Conservation (phyloP, 208 protist genomes). For the Acanthamoeba healyi region DNA sequence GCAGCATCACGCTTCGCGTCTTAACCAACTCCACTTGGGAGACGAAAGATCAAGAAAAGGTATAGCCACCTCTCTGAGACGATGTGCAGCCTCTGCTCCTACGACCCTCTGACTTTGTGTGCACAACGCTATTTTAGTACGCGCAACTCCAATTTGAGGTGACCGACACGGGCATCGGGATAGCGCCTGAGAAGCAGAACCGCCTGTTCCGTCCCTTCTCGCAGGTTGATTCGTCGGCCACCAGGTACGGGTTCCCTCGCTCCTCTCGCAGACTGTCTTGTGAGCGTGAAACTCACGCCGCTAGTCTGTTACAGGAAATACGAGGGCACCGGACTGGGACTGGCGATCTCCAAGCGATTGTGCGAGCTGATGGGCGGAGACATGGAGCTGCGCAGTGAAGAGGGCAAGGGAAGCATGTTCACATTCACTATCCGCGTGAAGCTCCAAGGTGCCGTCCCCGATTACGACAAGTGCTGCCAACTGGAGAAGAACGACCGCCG, state of each 20-base stretch:
- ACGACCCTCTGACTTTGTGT: too few relatives aligned
- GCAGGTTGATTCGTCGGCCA: conserved; percentile 30
- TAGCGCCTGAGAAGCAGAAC: conserved; percentile 61
- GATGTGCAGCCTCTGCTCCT: too few relatives aligned
- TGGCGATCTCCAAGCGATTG: conserved; percentile 5
- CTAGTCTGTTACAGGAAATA: conserved; percentile 27
- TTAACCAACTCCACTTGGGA: conserved; percentile 52
- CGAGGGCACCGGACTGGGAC: conserved; percentile 75
- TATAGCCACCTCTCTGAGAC: not conserved
- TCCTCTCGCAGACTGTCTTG: not conserved
- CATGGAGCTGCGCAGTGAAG: not conserved
- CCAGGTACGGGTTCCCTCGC: not conserved
- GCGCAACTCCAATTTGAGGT: conserved; percentile 71
- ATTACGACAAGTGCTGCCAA: not conserved
- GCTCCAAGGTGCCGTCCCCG: not conserved
- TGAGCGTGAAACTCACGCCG: not conserved
- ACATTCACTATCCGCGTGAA: conserved; percentile 37
- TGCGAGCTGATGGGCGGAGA: conserved; percentile 64
- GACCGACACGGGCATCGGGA: conserved; percentile 83
- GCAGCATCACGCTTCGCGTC: conserved; percentile 68
- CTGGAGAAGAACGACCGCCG: conserved; percentile 18
- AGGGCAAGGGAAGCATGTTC: conserved; percentile 37
- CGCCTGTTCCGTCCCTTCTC: conserved; percentile 77
- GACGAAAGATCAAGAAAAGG: not conserved
- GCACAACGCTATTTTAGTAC: not conserved